Evolutionary conservation across 2,329 filamentous ascomycete genomes (phyloP).

Genomic region (Dactylonectria macrodidyma): DNA sequence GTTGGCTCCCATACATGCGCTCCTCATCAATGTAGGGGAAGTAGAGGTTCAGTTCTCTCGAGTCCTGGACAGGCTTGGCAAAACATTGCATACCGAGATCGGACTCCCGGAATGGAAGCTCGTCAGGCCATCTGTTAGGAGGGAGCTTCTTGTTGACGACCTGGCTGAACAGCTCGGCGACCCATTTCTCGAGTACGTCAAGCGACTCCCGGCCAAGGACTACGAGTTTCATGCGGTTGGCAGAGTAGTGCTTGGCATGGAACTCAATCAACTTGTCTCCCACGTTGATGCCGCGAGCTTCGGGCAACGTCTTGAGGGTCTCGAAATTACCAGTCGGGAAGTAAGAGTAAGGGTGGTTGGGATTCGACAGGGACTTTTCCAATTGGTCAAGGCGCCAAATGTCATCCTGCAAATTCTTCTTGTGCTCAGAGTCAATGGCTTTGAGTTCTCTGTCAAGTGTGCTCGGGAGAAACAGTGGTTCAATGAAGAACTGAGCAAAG

Average conservation of each 20-base stretch:
- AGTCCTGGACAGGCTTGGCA: slow-evolving; percentile 93
- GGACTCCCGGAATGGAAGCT: slow-evolving; percentile 64
- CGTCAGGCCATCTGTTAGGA: slow-evolving; percentile 68
- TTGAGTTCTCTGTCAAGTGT: slow-evolving; percentile 89
- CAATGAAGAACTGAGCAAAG: slow-evolving; percentile 94
- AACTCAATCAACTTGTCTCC: slow-evolving; percentile 94
- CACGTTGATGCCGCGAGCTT: slow-evolving; percentile 85
- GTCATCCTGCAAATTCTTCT: slow-evolving; percentile 96
- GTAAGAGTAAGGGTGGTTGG: slow-evolving; percentile 88
- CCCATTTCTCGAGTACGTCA: slow-evolving; percentile 89
- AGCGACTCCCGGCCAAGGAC: slow-evolving; percentile 86
- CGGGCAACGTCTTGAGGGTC: slow-evolving; percentile 86
- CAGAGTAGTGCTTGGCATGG: slow-evolving; percentile 90
- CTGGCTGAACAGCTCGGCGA: slow-evolving; percentile 84
- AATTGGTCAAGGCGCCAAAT: slow-evolving; percentile 90
- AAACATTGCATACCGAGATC: slow-evolving; percentile 80
- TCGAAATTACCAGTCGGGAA: slow-evolving; percentile 93
- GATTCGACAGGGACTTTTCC: slow-evolving; percentile 88
- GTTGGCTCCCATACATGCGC: slow-evolving; percentile 82
- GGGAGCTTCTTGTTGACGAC: slow-evolving; percentile 87
- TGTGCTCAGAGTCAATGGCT: slow-evolving; percentile 96
- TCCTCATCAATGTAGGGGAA: slow-evolving; percentile 93
- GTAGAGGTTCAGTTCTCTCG: slow-evolving; percentile 81
- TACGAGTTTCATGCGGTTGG: slow-evolving; percentile 94
- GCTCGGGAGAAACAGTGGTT: slow-evolving; percentile 86